Conservation (phyloP, 352 stramenopile genomes). For the Blastocystis sp. region DNA sequence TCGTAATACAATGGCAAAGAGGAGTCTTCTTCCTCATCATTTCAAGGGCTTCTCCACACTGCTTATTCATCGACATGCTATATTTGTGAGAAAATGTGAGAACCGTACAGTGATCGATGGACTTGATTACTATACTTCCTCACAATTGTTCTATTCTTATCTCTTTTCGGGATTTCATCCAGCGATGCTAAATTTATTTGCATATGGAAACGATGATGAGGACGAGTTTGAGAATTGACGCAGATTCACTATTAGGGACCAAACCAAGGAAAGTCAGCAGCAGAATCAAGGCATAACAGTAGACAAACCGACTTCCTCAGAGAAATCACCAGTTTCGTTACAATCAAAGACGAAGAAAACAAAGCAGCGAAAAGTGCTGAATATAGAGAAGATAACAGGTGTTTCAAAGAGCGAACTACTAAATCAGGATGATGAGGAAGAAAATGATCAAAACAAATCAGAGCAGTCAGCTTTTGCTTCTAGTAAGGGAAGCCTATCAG, state of each 20-base stretch:
- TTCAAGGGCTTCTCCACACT: slow-evolving; percentile 42
- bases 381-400: neutral
- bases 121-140: neutral
- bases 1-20: slow-evolving; percentile 61
- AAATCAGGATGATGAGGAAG: neutral
- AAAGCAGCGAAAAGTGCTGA: neutral
- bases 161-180: neutral
- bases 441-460: neutral
- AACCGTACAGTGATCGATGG: neutral
- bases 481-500: neutral
- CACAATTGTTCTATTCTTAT: neutral
- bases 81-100: neutral
- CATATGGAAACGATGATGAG: neutral
- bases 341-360: neutral
- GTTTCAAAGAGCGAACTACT: neutral
- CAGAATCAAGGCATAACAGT: too few species aligned
- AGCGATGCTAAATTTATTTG: slow-evolving; percentile 27
- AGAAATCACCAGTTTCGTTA: neutral
- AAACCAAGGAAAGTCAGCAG: too few species aligned
- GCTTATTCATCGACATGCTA: slow-evolving; percentile 21
- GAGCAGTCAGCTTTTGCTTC: neutral
- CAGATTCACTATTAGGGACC: too few species aligned
- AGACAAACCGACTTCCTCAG: neutral
- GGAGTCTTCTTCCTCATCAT: slow-evolving; percentile 33
- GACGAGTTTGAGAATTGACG: neutral